These are phyloP conservation scores for Salix arbutifolia DNA, from an alignment of 345 rosid genomes.

Conservation along the genomic window DNA sequence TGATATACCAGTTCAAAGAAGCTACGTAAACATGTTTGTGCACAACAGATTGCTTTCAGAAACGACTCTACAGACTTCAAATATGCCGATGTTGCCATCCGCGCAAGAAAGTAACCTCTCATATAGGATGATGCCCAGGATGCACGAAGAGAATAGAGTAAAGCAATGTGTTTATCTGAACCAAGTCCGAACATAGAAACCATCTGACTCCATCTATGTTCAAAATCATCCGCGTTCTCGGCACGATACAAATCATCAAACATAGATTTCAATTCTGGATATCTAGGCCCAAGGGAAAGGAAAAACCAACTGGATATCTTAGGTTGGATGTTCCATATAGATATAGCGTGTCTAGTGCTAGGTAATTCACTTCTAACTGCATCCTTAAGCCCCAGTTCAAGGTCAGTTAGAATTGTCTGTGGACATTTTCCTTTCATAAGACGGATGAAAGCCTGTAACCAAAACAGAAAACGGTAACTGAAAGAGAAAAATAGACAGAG, in stretches of 20 bases:
- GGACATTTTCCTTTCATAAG: conserved; percentile 79
- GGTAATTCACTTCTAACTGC: conserved; percentile 76
- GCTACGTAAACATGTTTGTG: conserved; percentile 57
- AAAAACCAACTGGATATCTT: conserved; percentile 90
- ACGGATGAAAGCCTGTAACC: conserved; percentile 72
- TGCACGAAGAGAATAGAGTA: conserved; percentile 60
- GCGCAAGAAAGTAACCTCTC: conserved; percentile 71
- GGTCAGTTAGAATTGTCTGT: conserved; percentile 75
- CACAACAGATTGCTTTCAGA: conserved; percentile 51
- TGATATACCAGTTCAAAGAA: conserved; percentile 79
- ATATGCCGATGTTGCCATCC: conserved; percentile 54
- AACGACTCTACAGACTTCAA: conserved; percentile 53
- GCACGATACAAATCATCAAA: conserved; percentile 58
- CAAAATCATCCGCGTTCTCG: conserved; percentile 67
- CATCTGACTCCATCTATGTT: conserved; percentile 68
- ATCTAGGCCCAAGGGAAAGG: conserved; percentile 57
- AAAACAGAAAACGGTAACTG: conserved; percentile 29
- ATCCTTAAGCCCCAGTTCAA: conserved; percentile 78
- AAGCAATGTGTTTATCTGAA: conserved; percentile 67
- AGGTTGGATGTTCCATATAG: conserved; percentile 62
- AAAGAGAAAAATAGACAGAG: conserved; percentile 17
- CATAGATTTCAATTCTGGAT: conserved; percentile 66
- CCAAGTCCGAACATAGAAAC: conserved; percentile 70
- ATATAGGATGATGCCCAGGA: conserved; percentile 63
- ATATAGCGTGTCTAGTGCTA: conserved; percentile 62